phyloP scores from a whole-genome alignment of 1,139 yeast species.

The Candida glucosophila region DNA sequence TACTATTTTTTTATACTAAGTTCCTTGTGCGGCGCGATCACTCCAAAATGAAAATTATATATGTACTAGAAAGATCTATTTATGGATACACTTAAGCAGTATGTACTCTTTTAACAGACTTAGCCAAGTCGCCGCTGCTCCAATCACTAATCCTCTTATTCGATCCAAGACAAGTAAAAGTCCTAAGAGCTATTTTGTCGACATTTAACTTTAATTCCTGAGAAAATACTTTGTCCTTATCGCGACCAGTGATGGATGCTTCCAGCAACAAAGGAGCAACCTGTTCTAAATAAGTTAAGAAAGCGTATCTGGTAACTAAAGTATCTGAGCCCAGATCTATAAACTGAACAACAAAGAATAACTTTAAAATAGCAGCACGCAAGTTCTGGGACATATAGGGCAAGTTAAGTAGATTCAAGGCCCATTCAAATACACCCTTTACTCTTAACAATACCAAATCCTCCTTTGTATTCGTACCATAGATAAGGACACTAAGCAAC shows the following conservation, averaged over 20 bases:
- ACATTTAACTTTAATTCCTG: conserved; percentile 33
- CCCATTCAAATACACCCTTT: conserved; percentile 59
- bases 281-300: conserved; percentile 43
- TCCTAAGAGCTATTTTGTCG: conserved; percentile 39
- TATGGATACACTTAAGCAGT: conserved; percentile 2
- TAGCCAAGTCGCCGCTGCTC: conserved; percentile 43
- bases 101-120: conserved; percentile 35
- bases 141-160: conserved; percentile 55
- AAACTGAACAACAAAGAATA: conserved; percentile 43
- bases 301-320: conserved; percentile 56
- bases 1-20: too few relatives aligned
- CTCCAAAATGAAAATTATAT: too few relatives aligned
- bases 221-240: conserved; percentile 12
- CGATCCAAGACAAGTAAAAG: conserved; percentile 29
- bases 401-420: conserved; percentile 44
- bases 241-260: conserved; percentile 5
- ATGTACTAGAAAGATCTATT: too few relatives aligned
- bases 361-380: conserved; percentile 27
- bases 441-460: conserved; percentile 48
- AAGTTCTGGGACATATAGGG: conserved; percentile 37
- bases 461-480: conserved; percentile 33
- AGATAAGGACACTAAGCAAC: conserved; percentile 46
- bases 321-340: conserved; percentile 55
- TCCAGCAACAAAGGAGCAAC: conserved; percentile 12
- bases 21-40: too few relatives aligned